A percentile compares a stretch with the other conserved stretches of the same genome.
phyloP scores from a whole-genome alignment of 352 stramenopile species.

The Phytophthora palmivora region DNA sequence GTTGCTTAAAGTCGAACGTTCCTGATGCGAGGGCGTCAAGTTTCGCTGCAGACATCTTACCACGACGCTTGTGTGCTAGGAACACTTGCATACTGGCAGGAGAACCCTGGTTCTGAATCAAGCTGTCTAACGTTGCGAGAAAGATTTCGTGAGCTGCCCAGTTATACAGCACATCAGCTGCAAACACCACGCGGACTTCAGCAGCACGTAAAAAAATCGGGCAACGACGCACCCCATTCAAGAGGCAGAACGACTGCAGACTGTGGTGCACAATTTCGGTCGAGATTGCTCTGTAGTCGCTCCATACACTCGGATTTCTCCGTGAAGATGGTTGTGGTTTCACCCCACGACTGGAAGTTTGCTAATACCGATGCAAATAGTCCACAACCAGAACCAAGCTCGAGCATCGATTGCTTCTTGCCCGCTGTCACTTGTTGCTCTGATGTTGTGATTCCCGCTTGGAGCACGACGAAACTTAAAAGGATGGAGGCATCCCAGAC shows the following conservation, averaged over 20 bases:
- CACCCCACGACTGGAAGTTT: background rate
- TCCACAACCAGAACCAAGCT: slow-evolving; percentile 58
- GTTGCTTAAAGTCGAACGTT: slow-evolving; percentile 2
- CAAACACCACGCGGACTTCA: slow-evolving; percentile 43
- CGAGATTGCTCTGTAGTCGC: slow-evolving; percentile 43
- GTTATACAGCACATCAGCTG: slow-evolving; percentile 70
- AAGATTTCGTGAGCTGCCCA: slow-evolving; percentile 59
- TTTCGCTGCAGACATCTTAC: slow-evolving; percentile 27
- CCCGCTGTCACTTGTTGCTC: background rate
- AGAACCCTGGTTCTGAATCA: background rate
- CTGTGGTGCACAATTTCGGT: slow-evolving; percentile 22
- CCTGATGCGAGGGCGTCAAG: slow-evolving; percentile 38
- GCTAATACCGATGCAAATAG: slow-evolving; percentile 50
- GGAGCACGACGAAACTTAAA: slow-evolving; percentile 48
- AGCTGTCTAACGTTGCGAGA: slow-evolving; percentile 40
- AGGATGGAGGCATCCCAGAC: slow-evolving; percentile 75
- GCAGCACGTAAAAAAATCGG: background rate
- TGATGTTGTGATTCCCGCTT: slow-evolving; percentile 1
- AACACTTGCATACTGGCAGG: slow-evolving; percentile 26
- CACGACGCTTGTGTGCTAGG: slow-evolving; percentile 65
- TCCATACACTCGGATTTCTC: slow-evolving; percentile 42
- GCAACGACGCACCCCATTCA: slow-evolving; percentile 41
- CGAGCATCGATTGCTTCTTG: slow-evolving; percentile 31
- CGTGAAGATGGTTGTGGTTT: slow-evolving; percentile 32
- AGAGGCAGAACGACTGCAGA: slow-evolving; percentile 24